phyloP scores from a whole-genome alignment of 225 moss, liverwort and hornwort species.

The Pleurozium schreberi region DNA sequence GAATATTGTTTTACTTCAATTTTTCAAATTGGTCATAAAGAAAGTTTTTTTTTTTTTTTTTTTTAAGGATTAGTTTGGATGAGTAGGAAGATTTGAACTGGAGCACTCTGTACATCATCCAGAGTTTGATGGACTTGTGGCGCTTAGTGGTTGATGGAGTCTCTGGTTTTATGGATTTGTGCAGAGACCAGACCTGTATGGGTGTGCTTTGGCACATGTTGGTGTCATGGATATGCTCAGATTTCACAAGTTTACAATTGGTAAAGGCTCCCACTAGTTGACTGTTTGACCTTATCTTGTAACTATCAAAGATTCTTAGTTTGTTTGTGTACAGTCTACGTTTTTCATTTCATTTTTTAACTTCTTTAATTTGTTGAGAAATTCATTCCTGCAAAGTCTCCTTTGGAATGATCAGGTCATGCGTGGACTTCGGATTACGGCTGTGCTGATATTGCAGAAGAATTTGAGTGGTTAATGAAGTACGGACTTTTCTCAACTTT shows the following conservation, averaged over 20 bases:
- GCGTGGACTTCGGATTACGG: constrained; percentile 92
- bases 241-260: constrained; percentile 85
- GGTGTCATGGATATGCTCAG: constrained; percentile 96
- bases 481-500: not conserved
- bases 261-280: constrained; percentile 14
- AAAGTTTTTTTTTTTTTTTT: not conserved
- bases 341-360: not conserved
- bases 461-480: constrained; percentile 69
- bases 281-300: not conserved
- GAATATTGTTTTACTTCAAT: too few relatives aligned
- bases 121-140: not conserved
- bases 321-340: not conserved
- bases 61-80: not conserved
- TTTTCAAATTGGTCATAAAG: not conserved
- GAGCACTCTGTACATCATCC: not conserved
- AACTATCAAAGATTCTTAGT: not conserved
- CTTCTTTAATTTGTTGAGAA: not conserved
- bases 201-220: constrained; percentile 81
- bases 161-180: not conserved
- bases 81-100: not conserved
- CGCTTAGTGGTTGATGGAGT: not conserved
- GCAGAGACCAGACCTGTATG: constrained; percentile 80
- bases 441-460: constrained; percentile 64
- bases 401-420: constrained; percentile 38
- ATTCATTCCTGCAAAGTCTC: not conserved